Conservation (phyloP, 129 eudicot genomes). For the Saussurea involucrata region DNA sequence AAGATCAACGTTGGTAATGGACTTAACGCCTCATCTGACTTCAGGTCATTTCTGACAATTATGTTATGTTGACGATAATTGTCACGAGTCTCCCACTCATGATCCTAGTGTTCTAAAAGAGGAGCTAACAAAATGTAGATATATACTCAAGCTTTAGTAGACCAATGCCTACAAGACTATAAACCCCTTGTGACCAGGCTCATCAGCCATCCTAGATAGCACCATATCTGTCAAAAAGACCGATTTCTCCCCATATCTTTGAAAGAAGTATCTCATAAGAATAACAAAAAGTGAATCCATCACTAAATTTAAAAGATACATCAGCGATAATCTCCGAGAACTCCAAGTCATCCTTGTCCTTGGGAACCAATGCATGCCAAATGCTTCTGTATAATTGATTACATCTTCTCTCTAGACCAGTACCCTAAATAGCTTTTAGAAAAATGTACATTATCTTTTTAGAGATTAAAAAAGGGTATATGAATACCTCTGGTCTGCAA, state of each 20-base stretch:
- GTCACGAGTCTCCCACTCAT: neutral
- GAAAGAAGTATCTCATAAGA: neutral
- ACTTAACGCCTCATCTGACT: neutral
- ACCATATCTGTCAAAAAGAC: conserved; percentile 11
- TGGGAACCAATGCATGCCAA: conserved; percentile 4
- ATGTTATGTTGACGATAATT: neutral
- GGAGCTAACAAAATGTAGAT: conserved; percentile 3
- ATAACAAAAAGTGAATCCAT: neutral
- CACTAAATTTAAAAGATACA: neutral
- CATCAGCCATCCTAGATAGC: conserved; percentile 7
- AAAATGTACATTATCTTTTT: conserved; percentile 9
- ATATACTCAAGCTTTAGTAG: neutral
- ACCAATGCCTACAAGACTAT: neutral
- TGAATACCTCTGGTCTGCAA: neutral
- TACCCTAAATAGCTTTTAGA: neutral
- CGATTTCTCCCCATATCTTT: neutral
- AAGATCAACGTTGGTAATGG: neutral
- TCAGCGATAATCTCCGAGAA: neutral
- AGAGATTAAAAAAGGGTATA: neutral
- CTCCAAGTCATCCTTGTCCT: conserved; percentile 1
- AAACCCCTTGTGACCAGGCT: neutral
- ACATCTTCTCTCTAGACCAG: conserved; percentile 13
- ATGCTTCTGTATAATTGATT: conserved; percentile 3
- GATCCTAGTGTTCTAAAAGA: conserved; percentile 5
- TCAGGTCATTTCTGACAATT: neutral